A percentile compares a stretch with the other conserved stretches of the same genome.
These are phyloP conservation scores for Leccinum arenicola DNA, from an alignment of 768 basidiomycete genomes.

Conservation along the genomic window DNA sequence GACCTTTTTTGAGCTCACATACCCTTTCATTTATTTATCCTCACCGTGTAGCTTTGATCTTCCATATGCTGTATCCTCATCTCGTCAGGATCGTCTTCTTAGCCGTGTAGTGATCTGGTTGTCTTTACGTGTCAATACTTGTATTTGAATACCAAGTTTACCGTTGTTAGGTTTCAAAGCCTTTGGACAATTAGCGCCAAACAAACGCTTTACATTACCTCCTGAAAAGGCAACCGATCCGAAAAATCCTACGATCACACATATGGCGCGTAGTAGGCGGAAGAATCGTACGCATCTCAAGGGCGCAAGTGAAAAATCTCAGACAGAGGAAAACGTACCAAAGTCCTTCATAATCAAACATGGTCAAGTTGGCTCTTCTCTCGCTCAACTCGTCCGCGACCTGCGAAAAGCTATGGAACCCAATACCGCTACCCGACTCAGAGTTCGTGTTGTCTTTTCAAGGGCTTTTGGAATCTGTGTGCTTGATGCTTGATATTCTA, in stretches of 20 bases:
- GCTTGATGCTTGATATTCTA: slow-evolving; percentile 33
- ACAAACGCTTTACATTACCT: slow-evolving; percentile 12
- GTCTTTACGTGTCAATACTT: slow-evolving; percentile 6
- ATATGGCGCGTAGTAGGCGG: slow-evolving; percentile 68
- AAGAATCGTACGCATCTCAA: slow-evolving; percentile 85
- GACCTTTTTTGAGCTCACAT: slow-evolving; percentile 5
- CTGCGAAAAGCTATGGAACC: slow-evolving; percentile 97
- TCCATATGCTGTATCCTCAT: slow-evolving; percentile 29
- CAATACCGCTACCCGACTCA: slow-evolving; percentile 91
- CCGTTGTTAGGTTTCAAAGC: not conserved
- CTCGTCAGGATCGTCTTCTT: slow-evolving; percentile 4
- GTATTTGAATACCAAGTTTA: slow-evolving; percentile 2
- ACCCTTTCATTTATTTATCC: slow-evolving; percentile 6
- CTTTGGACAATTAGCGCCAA: slow-evolving; percentile 23
- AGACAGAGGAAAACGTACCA: slow-evolving; percentile 46
- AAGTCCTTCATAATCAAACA: slow-evolving; percentile 98
- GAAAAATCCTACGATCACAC: slow-evolving; percentile 8
- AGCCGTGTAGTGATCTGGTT: slow-evolving; percentile 8
- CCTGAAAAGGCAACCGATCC: slow-evolving; percentile 23
- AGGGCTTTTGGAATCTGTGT: not conserved
- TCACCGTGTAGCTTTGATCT: slow-evolving; percentile 29
- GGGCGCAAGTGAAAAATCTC: slow-evolving; percentile 38
- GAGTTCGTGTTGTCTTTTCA: slow-evolving; percentile 43
- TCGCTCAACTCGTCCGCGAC: slow-evolving; percentile 89
- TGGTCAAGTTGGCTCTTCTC: slow-evolving; percentile 85